A percentile compares a stretch with the other conserved stretches of the same genome.
Conservation (phyloP, 148 eudicot genomes). For the Amaranthus cruentus region DNA sequence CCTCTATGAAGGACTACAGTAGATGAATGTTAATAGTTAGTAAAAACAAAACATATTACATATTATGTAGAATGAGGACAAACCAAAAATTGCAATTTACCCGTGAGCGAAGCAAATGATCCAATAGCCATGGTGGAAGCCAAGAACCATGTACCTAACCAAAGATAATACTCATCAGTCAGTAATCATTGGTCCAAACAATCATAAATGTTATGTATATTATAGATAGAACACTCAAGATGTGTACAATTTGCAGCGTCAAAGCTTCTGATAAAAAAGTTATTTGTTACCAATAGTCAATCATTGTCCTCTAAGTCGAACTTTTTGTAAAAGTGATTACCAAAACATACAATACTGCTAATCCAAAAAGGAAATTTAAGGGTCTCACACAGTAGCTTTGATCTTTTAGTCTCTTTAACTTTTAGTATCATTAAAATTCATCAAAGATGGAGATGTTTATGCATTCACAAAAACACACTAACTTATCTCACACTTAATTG, state of each 20-base stretch:
- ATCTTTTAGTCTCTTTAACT: background rate
- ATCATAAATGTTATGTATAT: background rate
- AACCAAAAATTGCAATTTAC: slow-evolving; percentile 29
- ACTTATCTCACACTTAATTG: too few relatives aligned
- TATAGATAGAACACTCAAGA: background rate
- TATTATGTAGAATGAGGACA: background rate
- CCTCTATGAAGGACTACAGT: slow-evolving; percentile 53
- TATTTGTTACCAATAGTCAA: background rate
- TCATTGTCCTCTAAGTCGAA: background rate
- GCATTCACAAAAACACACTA: too few relatives aligned
- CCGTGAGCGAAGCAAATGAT: slow-evolving; percentile 43
- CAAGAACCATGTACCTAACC: slow-evolving; percentile 84
- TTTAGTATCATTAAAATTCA: background rate
- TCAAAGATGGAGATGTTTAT: background rate
- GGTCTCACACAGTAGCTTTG: background rate
- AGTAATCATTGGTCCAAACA: slow-evolving; percentile 14
- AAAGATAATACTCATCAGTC: slow-evolving; percentile 7
- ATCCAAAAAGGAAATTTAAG: background rate
- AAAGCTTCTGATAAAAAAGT: background rate
- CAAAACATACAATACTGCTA: background rate
- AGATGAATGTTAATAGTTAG: slow-evolving; percentile 1
- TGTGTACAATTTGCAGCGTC: background rate
- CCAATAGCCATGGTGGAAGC: slow-evolving; percentile 91
- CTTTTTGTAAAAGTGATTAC: background rate
- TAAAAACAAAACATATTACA: slow-evolving; percentile 10